Base-by-base conservation (phyloP, 257 asterid genomes). In the Lycium ferocissimum region DNA sequence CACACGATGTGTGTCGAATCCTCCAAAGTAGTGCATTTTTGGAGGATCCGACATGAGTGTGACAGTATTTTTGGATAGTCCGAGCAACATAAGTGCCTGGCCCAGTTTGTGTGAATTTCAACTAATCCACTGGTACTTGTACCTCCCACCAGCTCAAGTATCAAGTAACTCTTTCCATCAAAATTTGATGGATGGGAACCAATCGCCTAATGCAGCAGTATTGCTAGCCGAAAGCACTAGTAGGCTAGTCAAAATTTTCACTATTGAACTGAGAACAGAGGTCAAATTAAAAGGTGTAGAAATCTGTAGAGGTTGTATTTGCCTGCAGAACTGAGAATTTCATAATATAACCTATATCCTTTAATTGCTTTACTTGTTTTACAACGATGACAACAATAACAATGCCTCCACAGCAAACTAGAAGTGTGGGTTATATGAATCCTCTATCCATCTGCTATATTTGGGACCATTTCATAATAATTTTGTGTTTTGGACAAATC, bases 211-310 rank as follows among this genome's bases (percentile, higher is more conserved):
- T 22, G 62, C 26, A 51, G 8, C 14, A 20, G 26, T n/a, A 76
- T 53, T 76, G 22, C 82, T 76, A 14, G 45, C 65, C 9, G 26
- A 26, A 33, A 51, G 3, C 7, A 13, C 63, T 76, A 47, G 1
- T 51, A 53, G 63, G 82, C 47, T 49, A 53, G 65, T 53, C 63
- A 51, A 22, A 11, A 6, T 37, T 76, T 75, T 75, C 63, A 26
- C 82, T 76, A 14, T 76, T 26, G 65, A 76, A 76, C 45, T 76
- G 82, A 26, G 63, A 51, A 26, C 59, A 76, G 82, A 7, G 65
- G 26, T 53, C 82, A 26, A 51, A 51, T 76, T 53, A 76, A 33
- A 14, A 49, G 63, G 47, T 76, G 26, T 7, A 26, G 63, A 53
- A 76, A 53, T 51, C 65, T 7, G 63, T 33, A 17, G 63, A 51